Base-by-base conservation (phyloP, 768 basidiomycete genomes). In the Trametes cingulata region DNA sequence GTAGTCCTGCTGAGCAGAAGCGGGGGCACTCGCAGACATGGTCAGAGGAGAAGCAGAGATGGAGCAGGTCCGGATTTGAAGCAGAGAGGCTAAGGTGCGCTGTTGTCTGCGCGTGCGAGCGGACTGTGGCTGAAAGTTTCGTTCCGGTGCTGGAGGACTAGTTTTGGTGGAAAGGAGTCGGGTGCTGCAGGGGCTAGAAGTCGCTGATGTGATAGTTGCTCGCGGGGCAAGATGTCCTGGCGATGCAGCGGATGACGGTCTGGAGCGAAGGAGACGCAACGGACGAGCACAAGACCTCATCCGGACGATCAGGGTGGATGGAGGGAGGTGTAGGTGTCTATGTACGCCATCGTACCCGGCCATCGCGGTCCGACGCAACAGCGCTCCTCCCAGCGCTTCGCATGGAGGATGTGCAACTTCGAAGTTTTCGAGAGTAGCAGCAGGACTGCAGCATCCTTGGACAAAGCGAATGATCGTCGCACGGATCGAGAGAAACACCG, bases 1-100 rank as follows among this genome's bases (percentile, higher is more conserved):
- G 67, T 83, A 74, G 35, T 69, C 68, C 60, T 61, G 61, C 37
- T 48, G 48, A 6, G 54, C 53, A 6, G 22, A n/a, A 2, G 43
- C 35, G 12, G 60, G 35, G 14, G 39, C 24, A 41, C 48, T 51
- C 42, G 54, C 60, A 52, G 55, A 52, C 60, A 56, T 56, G 36
- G 49, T 52, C 43, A 46, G 60, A 5, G 52, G 48, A 12, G 47
- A 48, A 6, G 59, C 52, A 15, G 40, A 15, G 19, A 52, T 46
- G 4, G 60, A 61, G 43, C 55, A 56, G 41, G 52, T 36, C 13
- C 60, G 40, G 43, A 20, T 36, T 13, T 52, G 49, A 5, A 56
- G 50, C 24, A 61, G 42, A 9, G 54, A 19, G 2, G 53, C 35
- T 6, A 41, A 14, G 27, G 24, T 40, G 39, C 20, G 52, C 52